A percentile compares a stretch with the other conserved stretches of the same genome.
These are phyloP conservation scores for Alternaria metachromatica DNA, from an alignment of 2,329 filamentous ascomycete genomes.

Conservation along the genomic window DNA sequence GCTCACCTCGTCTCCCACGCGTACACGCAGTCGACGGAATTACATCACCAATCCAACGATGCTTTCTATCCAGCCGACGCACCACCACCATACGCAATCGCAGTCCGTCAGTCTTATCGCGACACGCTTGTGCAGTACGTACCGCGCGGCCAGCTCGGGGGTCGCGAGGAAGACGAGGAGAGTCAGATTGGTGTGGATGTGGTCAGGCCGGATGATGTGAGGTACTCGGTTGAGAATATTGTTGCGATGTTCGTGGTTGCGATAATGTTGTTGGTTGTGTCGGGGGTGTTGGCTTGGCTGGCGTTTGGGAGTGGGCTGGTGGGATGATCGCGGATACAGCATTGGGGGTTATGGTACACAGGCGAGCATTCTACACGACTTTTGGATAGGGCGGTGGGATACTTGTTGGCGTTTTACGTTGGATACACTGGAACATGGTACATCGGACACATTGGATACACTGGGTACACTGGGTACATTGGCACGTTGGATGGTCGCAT, in stretches of 20 bases:
- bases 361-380: background rate
- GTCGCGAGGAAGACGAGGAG: constrained; percentile 15
- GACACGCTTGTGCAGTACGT: constrained; percentile 37
- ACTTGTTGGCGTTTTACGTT: background rate
- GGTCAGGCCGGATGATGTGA: constrained; percentile 26
- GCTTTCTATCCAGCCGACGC: constrained; percentile 31
- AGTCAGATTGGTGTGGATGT: constrained; percentile 16
- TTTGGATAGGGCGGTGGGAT: background rate
- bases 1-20: constrained; percentile 28
- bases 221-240: constrained; percentile 31
- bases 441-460: background rate
- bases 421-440: background rate
- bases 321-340: background rate
- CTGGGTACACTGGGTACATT: no score
- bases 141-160: background rate
- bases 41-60: background rate
- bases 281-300: constrained; percentile 25
- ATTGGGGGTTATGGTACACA: background rate
- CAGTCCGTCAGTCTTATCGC: constrained; percentile 33
- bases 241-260: constrained; percentile 35
- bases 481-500: background rate
- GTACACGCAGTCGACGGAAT: background rate
- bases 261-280: constrained; percentile 28
- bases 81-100: constrained; percentile 35
- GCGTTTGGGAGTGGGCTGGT: constrained; percentile 15